Evolutionary conservation across 1,284 basidiomycete species (phyloP), one percentile per base, ranked within the genome.

Genomic region (Ceratobasidium papillatum): DNA sequence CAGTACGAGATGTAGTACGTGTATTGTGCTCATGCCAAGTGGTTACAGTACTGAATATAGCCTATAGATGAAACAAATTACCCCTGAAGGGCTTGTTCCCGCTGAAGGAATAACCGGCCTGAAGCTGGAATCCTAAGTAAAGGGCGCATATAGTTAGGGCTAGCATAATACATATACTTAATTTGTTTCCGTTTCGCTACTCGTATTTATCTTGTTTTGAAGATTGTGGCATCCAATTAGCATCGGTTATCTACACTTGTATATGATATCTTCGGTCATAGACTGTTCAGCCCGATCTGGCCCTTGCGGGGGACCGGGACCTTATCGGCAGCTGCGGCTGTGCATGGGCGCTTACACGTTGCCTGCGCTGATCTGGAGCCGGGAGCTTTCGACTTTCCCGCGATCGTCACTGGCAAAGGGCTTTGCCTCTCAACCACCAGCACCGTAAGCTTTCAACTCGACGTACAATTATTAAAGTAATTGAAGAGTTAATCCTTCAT

Each of bases 311-410:
- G 45, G 19, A 17, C 30, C 32, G 58, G 58, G 32, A 43, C 19
- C 51, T 52, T 52, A 52, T 52, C 27, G 51, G 51, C 27, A 19
- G 25, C 51, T 61, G 19, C 58, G 34, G 61, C 63, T 65, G 47
- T 65, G 30, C 30, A n/a, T 30, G 32, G 51, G 65, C 65, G 65
- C 65, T 68, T 68, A 68, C 65, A 68, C 65, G 65, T 68, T 68
- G 65, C n/a, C 49, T 68, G 51, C 65, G 65, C 65, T 68, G 65
- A 68, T 68, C 65, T 36, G 32, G 56, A 59, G 51, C 51, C n/a
- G 47, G 19, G 47, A 14, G 47, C 19, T 3, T 25, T 52, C 11
- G 36, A 59, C 56, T 27, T 56, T 59, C 56, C 56, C 56, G 56
- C 56, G 56, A 34, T 59, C 56, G 14, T 52, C 51, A 22, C 19